phyloP scores from a whole-genome alignment of 2,329 filamentous ascomycete genomes.

The Leptographium radiaticola region DNA sequence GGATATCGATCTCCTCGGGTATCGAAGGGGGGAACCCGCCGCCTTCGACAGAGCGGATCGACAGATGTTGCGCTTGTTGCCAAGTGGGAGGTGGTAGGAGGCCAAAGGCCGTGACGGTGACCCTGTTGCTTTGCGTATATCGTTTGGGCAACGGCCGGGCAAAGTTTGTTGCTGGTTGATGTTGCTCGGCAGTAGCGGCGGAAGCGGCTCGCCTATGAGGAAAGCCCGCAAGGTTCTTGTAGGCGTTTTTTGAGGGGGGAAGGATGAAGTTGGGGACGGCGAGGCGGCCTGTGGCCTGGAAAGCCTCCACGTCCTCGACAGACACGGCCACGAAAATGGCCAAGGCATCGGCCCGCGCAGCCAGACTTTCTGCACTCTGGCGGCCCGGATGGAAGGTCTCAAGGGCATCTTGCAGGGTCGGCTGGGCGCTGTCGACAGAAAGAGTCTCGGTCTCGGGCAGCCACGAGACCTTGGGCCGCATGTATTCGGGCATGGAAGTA shows the following conservation, averaged over 20 bases:
- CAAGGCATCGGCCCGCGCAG: conserved; percentile 44
- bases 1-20: not conserved
- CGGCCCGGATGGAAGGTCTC: conserved; percentile 50
- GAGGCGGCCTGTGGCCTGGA: no score
- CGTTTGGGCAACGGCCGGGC: not conserved
- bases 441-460: conserved; percentile 28
- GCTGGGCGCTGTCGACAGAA: not conserved
- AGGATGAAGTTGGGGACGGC: no score
- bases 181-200: not conserved
- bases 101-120: not conserved
- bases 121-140: no score
- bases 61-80: no score
- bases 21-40: not conserved
- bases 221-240: not conserved
- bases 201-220: not conserved
- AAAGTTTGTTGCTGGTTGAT: not conserved
- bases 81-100: not conserved
- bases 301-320: not conserved
- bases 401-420: conserved; percentile 43
- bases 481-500: conserved; percentile 30
- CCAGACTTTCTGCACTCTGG: conserved; percentile 42
- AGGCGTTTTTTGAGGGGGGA: no score
- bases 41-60: not conserved
- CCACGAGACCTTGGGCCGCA: conserved; percentile 47
- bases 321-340: conserved; percentile 23